phyloP scores from a whole-genome alignment of 116 monocot species.

The Posidonia oceanica region DNA sequence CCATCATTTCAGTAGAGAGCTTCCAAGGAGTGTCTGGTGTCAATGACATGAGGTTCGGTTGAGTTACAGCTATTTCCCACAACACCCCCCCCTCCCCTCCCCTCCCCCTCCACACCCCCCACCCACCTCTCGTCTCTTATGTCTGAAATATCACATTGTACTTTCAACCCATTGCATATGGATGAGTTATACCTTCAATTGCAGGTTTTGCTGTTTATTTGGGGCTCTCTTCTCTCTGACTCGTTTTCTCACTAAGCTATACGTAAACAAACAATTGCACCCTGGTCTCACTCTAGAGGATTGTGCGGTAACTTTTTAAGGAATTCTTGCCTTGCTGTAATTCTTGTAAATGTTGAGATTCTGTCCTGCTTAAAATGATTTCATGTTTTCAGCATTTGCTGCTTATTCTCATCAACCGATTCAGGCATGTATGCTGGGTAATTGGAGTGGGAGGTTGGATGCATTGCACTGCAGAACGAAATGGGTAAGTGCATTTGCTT shows the following conservation, averaged over 20 bases:
- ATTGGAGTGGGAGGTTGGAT: neutral
- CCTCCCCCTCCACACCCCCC: no score
- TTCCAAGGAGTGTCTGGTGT: neutral
- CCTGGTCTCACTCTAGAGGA: neutral
- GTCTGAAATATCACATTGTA: neutral
- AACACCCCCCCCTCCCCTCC: no score
- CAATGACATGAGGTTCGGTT: slow-evolving; percentile 6
- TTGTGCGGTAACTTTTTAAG: slow-evolving; percentile 19
- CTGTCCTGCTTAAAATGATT: slow-evolving; percentile 24
- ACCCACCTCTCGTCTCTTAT: neutral
- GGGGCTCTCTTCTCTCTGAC: slow-evolving; percentile 2
- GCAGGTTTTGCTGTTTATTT: slow-evolving; percentile 7
- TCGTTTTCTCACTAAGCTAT: slow-evolving; percentile 4
- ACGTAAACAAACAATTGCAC: slow-evolving; percentile 2
- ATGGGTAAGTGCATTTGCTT: no score
- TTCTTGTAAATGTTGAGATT: slow-evolving; percentile 55
- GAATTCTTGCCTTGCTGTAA: slow-evolving; percentile 19
- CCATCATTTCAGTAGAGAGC: slow-evolving; percentile 13
- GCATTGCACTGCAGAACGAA: neutral
- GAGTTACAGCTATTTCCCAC: neutral
- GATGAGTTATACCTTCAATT: slow-evolving; percentile 13
- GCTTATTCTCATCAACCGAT: neutral
- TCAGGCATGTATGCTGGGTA: neutral
- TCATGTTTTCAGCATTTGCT: slow-evolving; percentile 3
- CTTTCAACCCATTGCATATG: neutral